These are phyloP conservation scores for Batkoa obscura DNA, from an alignment of 371 early-diverging fungal genomes.

Conservation along the genomic window DNA sequence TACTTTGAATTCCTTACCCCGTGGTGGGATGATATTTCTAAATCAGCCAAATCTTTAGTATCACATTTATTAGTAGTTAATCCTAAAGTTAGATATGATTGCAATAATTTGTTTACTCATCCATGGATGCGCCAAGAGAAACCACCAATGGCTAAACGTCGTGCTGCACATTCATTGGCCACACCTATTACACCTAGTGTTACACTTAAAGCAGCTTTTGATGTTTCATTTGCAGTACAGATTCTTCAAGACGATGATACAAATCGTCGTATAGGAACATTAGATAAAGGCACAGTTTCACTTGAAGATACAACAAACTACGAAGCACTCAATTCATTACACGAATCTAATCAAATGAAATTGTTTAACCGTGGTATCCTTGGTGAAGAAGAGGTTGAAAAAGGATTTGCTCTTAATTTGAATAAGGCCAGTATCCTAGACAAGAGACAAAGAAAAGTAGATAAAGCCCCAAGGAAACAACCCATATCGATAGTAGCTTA, in stretches of 20 bases:
- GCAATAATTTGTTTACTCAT: constrained; percentile 58
- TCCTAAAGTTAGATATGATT: constrained; percentile 64
- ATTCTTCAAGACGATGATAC: constrained; percentile 43
- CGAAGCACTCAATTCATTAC: no score
- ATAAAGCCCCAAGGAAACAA: no score
- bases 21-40: constrained; percentile 77
- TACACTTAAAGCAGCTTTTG: constrained; percentile 33
- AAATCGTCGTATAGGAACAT: no score
- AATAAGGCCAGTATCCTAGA: no score
- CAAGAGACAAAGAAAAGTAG: no score
- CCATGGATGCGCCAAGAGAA: constrained; percentile 44
- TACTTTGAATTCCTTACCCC: constrained; percentile 56
- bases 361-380: no score
- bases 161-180: background rate
- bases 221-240: constrained; percentile 36
- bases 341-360: no score
- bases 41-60: constrained; percentile 58
- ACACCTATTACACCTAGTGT: constrained; percentile 15
- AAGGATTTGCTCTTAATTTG: no score
- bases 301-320: no score
- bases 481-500: no score
- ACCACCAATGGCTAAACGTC: background rate
- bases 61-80: constrained; percentile 58
- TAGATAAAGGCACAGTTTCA: no score
- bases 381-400: no score